phyloP scores from a whole-genome alignment of 306 rosid genomes.

The Psophocarpus tetragonolobus region DNA sequence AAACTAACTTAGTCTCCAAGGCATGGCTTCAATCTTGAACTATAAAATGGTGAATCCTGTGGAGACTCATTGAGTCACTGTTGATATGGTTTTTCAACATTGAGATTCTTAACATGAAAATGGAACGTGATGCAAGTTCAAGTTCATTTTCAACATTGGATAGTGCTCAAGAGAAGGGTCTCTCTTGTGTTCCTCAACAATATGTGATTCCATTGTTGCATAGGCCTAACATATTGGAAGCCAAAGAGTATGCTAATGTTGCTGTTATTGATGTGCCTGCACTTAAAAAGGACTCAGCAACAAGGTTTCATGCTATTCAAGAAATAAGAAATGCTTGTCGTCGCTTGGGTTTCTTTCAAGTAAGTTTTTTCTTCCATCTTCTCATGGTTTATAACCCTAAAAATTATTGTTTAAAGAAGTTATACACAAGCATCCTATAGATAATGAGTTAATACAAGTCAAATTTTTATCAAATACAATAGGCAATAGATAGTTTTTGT shows the following conservation, averaged over 20 bases:
- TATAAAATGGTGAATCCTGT: neutral
- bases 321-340: constrained; percentile 40
- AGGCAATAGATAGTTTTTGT: too few species aligned
- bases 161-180: constrained; percentile 15
- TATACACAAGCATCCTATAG: too few species aligned
- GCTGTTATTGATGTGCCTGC: constrained; percentile 46
- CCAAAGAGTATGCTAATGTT: constrained; percentile 23
- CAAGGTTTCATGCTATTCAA: constrained; percentile 29
- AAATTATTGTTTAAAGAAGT: neutral
- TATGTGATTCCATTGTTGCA: constrained; percentile 41
- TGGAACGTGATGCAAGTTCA: neutral
- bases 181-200: constrained; percentile 40
- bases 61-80: neutral
- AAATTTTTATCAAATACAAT: too few species aligned
- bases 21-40: neutral
- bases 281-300: constrained; percentile 30
- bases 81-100: neutral
- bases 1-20: constrained; percentile 11
- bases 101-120: neutral
- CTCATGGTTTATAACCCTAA: neutral
- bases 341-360: constrained; percentile 56
- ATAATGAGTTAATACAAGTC: neutral
- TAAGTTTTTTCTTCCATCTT: constrained; percentile 20
- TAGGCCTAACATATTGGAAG: constrained; percentile 33
- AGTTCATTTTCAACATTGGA: constrained; percentile 3